phyloP scores from a whole-genome alignment of 1,284 basidiomycete species.

The Ganoderma boninense region DNA sequence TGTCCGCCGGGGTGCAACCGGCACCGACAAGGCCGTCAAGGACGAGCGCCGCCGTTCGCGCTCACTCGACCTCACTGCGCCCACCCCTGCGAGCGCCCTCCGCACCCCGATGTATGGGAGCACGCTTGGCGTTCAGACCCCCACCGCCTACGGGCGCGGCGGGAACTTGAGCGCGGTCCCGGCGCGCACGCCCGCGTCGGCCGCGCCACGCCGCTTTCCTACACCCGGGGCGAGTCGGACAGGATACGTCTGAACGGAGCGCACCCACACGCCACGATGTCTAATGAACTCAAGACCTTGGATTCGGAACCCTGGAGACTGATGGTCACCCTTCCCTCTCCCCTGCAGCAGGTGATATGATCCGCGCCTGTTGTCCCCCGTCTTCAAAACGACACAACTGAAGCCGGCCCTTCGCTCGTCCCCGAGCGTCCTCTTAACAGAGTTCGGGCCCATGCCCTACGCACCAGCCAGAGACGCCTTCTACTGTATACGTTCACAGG shows the following conservation, averaged over 20 bases:
- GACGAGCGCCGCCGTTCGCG: conserved; percentile 34
- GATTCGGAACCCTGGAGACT: conserved; percentile 1
- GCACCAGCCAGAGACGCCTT: conserved; percentile 8
- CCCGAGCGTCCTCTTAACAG: background rate
- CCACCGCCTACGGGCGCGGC: conserved; percentile 10
- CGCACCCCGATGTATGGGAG: conserved; percentile 28
- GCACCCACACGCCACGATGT: background rate
- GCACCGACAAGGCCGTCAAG: conserved; percentile 27
- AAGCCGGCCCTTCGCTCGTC: background rate
- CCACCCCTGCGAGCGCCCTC: conserved; percentile 10
- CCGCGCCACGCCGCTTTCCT: conserved; percentile 18
- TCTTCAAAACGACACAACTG: background rate
- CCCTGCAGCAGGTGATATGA: background rate
- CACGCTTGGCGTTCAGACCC: conserved; percentile 18
- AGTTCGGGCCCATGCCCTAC: background rate
- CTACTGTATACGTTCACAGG: conserved; percentile 9
- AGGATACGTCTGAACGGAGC: conserved; percentile 23
- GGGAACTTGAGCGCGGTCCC: conserved; percentile 26
- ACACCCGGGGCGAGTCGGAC: conserved; percentile 19
- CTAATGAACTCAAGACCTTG: background rate
- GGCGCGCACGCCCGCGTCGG: conserved; percentile 22
- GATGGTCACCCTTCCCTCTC: background rate
- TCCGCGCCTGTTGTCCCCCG: background rate
- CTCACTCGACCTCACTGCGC: conserved; percentile 32
- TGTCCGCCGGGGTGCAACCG: conserved; percentile 30